Evolutionary conservation across 148 eudicot genomes (phyloP), one percentile per base, ranked within the genome.

Genomic region (Silene uniflora): DNA sequence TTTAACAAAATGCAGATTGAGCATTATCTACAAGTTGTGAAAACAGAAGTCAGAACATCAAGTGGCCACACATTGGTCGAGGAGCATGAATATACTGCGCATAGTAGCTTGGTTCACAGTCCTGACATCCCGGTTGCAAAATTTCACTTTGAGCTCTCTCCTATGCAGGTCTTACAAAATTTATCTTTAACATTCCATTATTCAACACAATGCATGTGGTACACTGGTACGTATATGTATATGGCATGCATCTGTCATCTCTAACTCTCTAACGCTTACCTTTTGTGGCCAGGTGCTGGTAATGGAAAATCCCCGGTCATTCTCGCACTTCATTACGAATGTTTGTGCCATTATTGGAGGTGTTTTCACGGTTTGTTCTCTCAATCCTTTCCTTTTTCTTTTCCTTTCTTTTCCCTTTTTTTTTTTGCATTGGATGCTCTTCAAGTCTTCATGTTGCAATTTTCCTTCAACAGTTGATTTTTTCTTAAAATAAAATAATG

Each of bases 301-400:
- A 56, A 89, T 90, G 47, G 96, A 92, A 78, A 79, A 88, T 65
- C 69, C 87, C 18, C 89, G 86, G 82, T 89, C 97, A 66, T 95
- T 95, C 81, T 85, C 92, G 2, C 98, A 95, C 79, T 95, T 95
- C 86, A 77, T 95, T 59, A 95, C 97, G 7, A 95, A 88, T 71
- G 81, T 95, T 39, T 95, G 98, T 80, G 97, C 98, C 72, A 95
- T 95, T 72, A 90, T 90, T 64, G 97, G 98, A 46, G 98, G 98
- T 62, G 90, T 95, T 81, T 95, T 95, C 87, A 95, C 98, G 92
- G 98, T 95, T 22, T 24, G 93, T 82, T 12, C 18, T 54, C 55
- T 60, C 19, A 27, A 17, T 56, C 60, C 21, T 46, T 23, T 47
- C 46, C 2, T 49, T 54, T 19, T 62, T 22, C 47, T 58, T 7